Conservation (phyloP, 495 filamentous ascomycete genomes). For the Xylaria bambusicola region DNA sequence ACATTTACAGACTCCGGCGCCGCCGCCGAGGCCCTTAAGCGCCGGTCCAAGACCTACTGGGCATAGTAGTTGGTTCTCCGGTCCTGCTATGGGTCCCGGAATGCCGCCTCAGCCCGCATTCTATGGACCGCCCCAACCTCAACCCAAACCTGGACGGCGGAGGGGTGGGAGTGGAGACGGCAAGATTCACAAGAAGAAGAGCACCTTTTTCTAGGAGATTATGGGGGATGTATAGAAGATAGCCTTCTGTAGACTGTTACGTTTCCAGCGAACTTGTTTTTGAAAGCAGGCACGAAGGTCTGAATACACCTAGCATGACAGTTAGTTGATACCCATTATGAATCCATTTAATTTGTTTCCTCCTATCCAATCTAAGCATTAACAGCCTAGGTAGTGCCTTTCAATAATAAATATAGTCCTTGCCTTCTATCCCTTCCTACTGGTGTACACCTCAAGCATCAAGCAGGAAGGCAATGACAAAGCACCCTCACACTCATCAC, state of each 20-base stretch:
- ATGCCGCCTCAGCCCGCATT: conserved; percentile 2
- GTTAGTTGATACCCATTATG: conserved; percentile 31
- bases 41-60: conserved; percentile 38
- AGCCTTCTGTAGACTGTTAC: background rate
- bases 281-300: conserved; percentile 13
- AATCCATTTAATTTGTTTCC: background rate
- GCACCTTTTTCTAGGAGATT: conserved; percentile 30
- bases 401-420: too few species aligned
- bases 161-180: conserved; percentile 28
- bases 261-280: background rate
- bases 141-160: conserved; percentile 16
- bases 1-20: conserved; percentile 31
- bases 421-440: too few species aligned
- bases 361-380: background rate
- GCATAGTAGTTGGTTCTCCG: conserved; percentile 26
- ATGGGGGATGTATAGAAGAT: background rate
- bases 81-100: conserved; percentile 1
- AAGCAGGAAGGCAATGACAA: too few species aligned
- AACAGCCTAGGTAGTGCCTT: too few species aligned
- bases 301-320: conserved; percentile 13
- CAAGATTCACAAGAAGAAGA: conserved; percentile 33
- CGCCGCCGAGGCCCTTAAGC: conserved; percentile 45
- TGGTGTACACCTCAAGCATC: too few species aligned
- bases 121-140: conserved; percentile 2
- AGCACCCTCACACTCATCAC: too few species aligned